phyloP scores from a whole-genome alignment of 2,329 filamentous ascomycete genomes.

The Boeremia lycopersici region DNA sequence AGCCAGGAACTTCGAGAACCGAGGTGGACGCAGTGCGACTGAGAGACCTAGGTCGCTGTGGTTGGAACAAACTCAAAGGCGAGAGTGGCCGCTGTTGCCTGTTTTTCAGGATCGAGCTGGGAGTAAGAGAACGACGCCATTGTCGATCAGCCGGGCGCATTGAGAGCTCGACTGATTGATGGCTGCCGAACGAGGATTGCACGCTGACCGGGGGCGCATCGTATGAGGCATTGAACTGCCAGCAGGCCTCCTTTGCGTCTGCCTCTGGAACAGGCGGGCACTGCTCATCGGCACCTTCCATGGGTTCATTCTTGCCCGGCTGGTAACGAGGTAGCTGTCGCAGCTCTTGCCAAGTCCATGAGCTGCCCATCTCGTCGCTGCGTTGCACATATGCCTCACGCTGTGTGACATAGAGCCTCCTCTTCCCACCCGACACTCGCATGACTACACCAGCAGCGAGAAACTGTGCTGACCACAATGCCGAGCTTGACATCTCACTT shows the following conservation, averaged over 20 bases:
- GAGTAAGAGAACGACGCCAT: constrained; percentile 45
- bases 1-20: constrained; percentile 27
- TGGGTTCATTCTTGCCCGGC: constrained; percentile 48
- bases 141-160: constrained; percentile 44
- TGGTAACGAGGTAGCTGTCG: constrained; percentile 66
- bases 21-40: constrained; percentile 40
- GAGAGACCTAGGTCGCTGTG: constrained; percentile 31
- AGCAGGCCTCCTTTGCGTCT: constrained; percentile 68
- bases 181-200: constrained; percentile 53
- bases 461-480: constrained; percentile 74
- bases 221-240: constrained; percentile 69
- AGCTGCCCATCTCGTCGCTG: constrained; percentile 51
- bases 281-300: constrained; percentile 43
- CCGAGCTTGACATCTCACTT: constrained; percentile 74
- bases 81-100: constrained; percentile 41
- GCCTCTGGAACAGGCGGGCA: constrained; percentile 60
- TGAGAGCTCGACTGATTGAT: constrained; percentile 39
- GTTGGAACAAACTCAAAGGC: constrained; percentile 44
- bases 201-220: constrained; percentile 61
- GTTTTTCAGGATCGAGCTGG: constrained; percentile 41
- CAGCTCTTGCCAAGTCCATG: constrained; percentile 75
- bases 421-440: constrained; percentile 65
- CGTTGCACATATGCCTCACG: constrained; percentile 76
- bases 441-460: constrained; percentile 74
- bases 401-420: constrained; percentile 76